Evolutionary conservation across 768 basidiomycete species (phyloP).

Genomic region (Gymnopilus dilepis): DNA sequence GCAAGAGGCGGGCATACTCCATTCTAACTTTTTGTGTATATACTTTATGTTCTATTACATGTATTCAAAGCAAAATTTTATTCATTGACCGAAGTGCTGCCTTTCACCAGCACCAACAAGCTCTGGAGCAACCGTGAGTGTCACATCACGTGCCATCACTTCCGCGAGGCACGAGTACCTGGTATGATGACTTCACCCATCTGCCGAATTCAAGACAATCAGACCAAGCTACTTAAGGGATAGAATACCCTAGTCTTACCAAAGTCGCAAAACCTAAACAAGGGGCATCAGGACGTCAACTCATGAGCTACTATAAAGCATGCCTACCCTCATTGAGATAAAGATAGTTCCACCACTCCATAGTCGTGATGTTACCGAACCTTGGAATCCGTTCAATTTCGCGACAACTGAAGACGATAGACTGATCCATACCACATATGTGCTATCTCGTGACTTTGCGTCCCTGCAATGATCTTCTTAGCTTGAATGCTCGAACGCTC

Average conservation of each 20-base stretch:
- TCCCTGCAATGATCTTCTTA: slow-evolving; percentile 78
- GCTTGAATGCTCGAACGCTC: slow-evolving; percentile 70
- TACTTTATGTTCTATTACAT: no score
- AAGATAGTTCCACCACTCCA: slow-evolving; percentile 91
- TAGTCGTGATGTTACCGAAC: slow-evolving; percentile 94
- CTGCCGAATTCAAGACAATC: slow-evolving; percentile 34
- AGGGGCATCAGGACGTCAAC: neutral
- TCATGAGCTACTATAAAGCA: neutral
- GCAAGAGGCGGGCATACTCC: no score
- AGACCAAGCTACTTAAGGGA: neutral
- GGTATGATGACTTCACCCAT: slow-evolving; percentile 90
- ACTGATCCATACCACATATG: slow-evolving; percentile 71
- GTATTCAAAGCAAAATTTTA: no score
- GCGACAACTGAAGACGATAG: neutral
- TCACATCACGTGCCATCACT: no score
- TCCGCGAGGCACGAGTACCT: no score
- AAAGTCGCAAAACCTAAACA: slow-evolving; percentile 78
- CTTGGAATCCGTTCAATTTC: slow-evolving; percentile 33
- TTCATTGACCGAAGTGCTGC: no score
- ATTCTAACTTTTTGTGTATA: no score
- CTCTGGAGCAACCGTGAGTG: no score
- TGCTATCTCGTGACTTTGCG: slow-evolving; percentile 86
- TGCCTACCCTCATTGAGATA: slow-evolving; percentile 75
- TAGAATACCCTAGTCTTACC: slow-evolving; percentile 43
- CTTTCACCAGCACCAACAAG: no score